Evolutionary conservation across 1,139 yeast genomes (phyloP).

Genomic region (Kazachstania sp.): DNA sequence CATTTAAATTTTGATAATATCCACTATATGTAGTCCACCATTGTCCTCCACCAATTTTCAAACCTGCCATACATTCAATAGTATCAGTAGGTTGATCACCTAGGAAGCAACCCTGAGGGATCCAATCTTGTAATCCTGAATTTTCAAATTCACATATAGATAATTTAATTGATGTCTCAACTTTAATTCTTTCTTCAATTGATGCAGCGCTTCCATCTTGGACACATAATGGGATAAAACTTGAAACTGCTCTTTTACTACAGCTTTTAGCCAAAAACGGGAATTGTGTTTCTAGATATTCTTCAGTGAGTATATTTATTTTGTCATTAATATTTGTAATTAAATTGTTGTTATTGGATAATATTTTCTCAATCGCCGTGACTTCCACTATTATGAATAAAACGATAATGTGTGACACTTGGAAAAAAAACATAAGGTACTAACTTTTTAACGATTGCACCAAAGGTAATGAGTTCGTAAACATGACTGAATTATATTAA

Average conservation of each 20-base stretch:
- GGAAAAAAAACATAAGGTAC: no score
- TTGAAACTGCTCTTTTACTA: slow-evolving; percentile 27
- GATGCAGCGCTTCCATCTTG: slow-evolving; percentile 26
- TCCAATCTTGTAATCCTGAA: slow-evolving; percentile 27
- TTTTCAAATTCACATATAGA: slow-evolving; percentile 50
- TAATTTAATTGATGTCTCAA: slow-evolving; percentile 40
- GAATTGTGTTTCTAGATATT: slow-evolving; percentile 9
- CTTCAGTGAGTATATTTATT: neutral
- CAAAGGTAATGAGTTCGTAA: no score
- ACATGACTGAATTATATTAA: no score
- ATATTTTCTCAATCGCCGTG: neutral
- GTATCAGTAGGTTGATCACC: slow-evolving; percentile 9
- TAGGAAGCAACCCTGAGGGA: slow-evolving; percentile 6
- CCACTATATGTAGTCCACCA: slow-evolving; percentile 60
- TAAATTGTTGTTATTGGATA: neutral
- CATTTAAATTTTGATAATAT: slow-evolving; percentile 42
- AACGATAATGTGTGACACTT: no score
- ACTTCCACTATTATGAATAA: no score
- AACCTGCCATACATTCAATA: slow-evolving; percentile 34
- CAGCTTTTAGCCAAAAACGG: slow-evolving; percentile 27
- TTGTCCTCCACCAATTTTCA: slow-evolving; percentile 39
- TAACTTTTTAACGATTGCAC: no score
- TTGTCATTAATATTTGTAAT: neutral
- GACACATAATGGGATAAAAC: slow-evolving; percentile 27
- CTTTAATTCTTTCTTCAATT: slow-evolving; percentile 23